phyloP scores from a whole-genome alignment of 768 basidiomycete species.

The Pulveroboletus sp. region DNA sequence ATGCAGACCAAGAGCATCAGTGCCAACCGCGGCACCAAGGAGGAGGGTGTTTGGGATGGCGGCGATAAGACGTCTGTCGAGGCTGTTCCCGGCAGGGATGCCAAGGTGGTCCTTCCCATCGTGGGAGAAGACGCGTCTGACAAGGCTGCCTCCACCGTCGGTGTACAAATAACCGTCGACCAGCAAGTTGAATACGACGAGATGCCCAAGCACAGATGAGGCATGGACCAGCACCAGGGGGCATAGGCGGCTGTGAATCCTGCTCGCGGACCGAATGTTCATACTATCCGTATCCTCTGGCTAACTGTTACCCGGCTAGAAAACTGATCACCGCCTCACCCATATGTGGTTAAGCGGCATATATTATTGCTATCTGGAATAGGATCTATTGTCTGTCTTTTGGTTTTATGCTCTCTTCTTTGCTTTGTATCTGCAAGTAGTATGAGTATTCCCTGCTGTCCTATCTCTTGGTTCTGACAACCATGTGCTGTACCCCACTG shows the following conservation, averaged over 20 bases:
- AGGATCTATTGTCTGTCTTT: constrained; percentile 3
- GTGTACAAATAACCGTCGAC: constrained; percentile 60
- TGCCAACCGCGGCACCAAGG: constrained; percentile 36
- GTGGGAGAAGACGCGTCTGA: constrained; percentile 27
- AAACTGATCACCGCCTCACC: neutral
- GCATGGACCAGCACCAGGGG: neutral
- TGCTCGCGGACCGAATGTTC: neutral
- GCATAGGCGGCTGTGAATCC: neutral
- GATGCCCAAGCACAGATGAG: constrained; percentile 14
- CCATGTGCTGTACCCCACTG: neutral
- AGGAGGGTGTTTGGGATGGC: constrained; percentile 37
- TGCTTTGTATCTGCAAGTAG: neutral
- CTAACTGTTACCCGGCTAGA: neutral
- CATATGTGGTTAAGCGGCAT: neutral
- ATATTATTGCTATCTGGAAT: constrained; percentile 3
- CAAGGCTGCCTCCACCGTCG: constrained; percentile 26
- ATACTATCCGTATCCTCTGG: neutral
- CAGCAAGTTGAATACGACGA: constrained; percentile 52
- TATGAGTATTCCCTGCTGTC: neutral
- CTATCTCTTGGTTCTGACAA: neutral
- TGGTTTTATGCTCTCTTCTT: neutral
- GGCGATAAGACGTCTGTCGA: constrained; percentile 40
- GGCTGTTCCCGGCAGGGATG: constrained; percentile 31
- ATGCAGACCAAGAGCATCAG: constrained; percentile 53
- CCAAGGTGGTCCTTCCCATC: constrained; percentile 36